These are phyloP conservation scores for Alternaria tenuissima DNA, from an alignment of 2,329 filamentous ascomycete genomes.

Conservation along the genomic window DNA sequence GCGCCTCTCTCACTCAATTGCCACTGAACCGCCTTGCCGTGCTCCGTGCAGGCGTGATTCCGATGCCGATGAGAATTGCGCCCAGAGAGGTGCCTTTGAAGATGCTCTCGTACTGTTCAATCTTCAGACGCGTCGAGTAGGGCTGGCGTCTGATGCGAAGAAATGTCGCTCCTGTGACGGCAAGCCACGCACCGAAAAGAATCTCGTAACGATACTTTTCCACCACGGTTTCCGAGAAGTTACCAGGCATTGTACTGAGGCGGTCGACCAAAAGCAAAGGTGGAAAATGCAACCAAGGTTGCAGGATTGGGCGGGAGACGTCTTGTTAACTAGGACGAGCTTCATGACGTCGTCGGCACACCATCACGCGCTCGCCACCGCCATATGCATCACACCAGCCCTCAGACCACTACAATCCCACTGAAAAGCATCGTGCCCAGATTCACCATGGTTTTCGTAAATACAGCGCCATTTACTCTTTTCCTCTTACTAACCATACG, in stretches of 20 bases:
- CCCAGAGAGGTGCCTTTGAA: conserved; percentile 48
- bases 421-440: not conserved
- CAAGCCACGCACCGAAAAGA: conserved; percentile 38
- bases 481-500: not conserved
- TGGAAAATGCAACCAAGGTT: not conserved
- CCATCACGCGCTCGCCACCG: conserved; percentile 16
- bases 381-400: conserved; percentile 9
- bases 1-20: conserved; percentile 5
- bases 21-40: conserved; percentile 27
- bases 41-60: conserved; percentile 31
- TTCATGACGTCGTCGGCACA: conserved; percentile 22
- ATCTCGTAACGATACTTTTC: conserved; percentile 43
- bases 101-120: conserved; percentile 50
- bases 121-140: conserved; percentile 44
- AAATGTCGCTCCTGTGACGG: conserved; percentile 45
- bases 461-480: not conserved
- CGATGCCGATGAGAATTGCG: conserved; percentile 36
- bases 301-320: not conserved
- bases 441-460: not conserved
- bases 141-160: conserved; percentile 46
- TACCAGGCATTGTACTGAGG: conserved; percentile 23
- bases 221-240: conserved; percentile 22
- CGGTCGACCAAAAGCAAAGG: not conserved
- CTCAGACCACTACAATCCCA: not conserved
- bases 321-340: conserved; percentile 4